Base-by-base conservation (phyloP, 495 filamentous ascomycete genomes). In the Penicillium steckii region DNA sequence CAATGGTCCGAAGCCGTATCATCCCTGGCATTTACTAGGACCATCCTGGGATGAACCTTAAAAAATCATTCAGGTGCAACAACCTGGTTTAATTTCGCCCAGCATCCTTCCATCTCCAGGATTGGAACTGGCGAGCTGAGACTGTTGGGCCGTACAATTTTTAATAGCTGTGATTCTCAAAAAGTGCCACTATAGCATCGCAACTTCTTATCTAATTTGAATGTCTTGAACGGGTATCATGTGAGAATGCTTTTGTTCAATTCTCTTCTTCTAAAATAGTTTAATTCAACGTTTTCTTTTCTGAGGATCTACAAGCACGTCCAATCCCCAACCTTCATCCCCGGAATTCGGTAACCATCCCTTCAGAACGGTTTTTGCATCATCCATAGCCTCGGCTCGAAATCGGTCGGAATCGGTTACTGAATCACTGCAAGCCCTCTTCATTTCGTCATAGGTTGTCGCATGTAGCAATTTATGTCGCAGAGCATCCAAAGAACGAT, bases 11-110 rank as follows among this genome's bases (percentile, higher is more conserved):
- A 56, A 96, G 80, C 65, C 85, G 88, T 62, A 96, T 98, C 58
- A 67, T 98, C 15, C 94, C 94, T n/a, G 87, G 87, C 23, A 77
- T 98, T 23, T 98, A 98, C 71, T 97, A 79, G 26, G 24, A 15
- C 21, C 22, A 21, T 43, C 46, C 9, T 42, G 12, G 43, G 19
- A 12, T 17, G 7, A 7, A 21, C 26, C 1, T 27, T 12, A 23
- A 15, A 10, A n/a, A n/a, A n/a, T n/a, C n/a, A n/a, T n/a, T n/a
- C n/a, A n/a, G n/a, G n/a, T n/a, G n/a, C n/a, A n/a, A n/a, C n/a
- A n/a, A n/a, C n/a, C n/a, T n/a, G n/a, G n/a, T n/a, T n/a, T n/a
- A n/a, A n/a, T n/a, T n/a, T n/a, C n/a, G n/a, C n/a, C n/a, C n/a
- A n/a, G n/a, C n/a, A n/a, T n/a, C n/a, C n/a, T n/a, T n/a, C n/a